Conservation (phyloP, 2,329 filamentous ascomycete genomes). For the Trichoderma gracile region DNA sequence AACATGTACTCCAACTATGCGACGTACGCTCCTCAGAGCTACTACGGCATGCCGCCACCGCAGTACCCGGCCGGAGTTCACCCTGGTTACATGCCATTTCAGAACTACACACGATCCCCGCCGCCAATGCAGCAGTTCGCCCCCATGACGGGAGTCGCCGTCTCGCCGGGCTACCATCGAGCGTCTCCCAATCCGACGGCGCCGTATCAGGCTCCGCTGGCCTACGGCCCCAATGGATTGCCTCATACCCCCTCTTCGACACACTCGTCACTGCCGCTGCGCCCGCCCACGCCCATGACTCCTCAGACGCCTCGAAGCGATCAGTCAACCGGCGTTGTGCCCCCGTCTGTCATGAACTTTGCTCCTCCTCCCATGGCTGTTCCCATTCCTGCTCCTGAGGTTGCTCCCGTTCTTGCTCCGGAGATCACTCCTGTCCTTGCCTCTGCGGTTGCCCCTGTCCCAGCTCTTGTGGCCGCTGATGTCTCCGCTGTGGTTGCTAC, state of each 20-base stretch:
- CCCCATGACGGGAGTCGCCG: conserved; percentile 51
- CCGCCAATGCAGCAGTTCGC: conserved; percentile 57
- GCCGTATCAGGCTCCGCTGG: conserved; percentile 56
- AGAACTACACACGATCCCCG: conserved; percentile 51
- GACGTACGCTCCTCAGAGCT: conserved; percentile 49
- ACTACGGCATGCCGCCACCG: conserved; percentile 56
- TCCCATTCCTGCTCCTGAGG: conserved; percentile 28
- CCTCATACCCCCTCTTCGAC: conserved; percentile 57
- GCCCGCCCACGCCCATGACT: conserved; percentile 51
- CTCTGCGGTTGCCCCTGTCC: conserved; percentile 28
- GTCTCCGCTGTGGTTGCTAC: not conserved
- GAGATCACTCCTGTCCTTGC: not conserved
- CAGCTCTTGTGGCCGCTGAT: conserved; percentile 21
- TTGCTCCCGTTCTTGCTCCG: not conserved
- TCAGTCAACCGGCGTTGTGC: conserved; percentile 28
- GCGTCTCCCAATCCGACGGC: conserved; percentile 57
- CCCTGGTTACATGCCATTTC: conserved; percentile 52
- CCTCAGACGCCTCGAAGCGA: conserved; percentile 41
- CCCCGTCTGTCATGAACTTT: too few relatives aligned
- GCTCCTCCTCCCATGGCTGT: conserved; percentile 21
- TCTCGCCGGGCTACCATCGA: conserved; percentile 51
- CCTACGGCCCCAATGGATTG: conserved; percentile 43
- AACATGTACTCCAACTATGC: conserved; percentile 55
- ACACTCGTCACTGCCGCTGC: conserved; percentile 47
- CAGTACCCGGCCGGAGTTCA: conserved; percentile 57